A percentile compares a stretch with the other conserved stretches of the same genome.
phyloP scores from a whole-genome alignment of 139 green algal species.

The Coelastrella sp. region DNA sequence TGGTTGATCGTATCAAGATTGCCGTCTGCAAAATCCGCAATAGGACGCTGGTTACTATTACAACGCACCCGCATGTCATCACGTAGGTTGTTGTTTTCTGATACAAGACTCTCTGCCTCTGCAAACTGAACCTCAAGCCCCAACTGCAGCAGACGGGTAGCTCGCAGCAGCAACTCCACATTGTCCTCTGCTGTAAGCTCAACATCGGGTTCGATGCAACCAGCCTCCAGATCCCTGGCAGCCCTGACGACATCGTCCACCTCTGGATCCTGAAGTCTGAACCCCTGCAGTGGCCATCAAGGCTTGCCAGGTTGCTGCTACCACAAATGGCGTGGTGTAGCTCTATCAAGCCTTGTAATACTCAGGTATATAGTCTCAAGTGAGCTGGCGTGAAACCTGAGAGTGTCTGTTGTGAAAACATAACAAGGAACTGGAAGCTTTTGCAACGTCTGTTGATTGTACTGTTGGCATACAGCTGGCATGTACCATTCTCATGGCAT shows the following conservation, averaged over 20 bases:
- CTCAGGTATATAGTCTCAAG: too few species aligned
- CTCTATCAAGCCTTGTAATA: too few species aligned
- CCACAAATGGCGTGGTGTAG: too few species aligned
- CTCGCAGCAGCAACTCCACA: slow-evolving; percentile 45
- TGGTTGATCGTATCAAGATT: too few species aligned
- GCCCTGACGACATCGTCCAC: slow-evolving; percentile 45
- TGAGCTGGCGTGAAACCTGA: too few species aligned
- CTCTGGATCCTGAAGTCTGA: slow-evolving; percentile 46
- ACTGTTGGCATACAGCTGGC: background rate
- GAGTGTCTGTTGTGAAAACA: too few species aligned
- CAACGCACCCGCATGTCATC: slow-evolving; percentile 21
- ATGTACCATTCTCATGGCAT: slow-evolving; percentile 35
- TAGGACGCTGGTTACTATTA: background rate
- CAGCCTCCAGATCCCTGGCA: slow-evolving; percentile 40
- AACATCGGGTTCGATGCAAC: slow-evolving; percentile 11
- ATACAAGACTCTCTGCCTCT: slow-evolving; percentile 30
- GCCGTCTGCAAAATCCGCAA: too few species aligned
- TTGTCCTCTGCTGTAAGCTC: slow-evolving; percentile 41
- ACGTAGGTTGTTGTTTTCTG: slow-evolving; percentile 37
- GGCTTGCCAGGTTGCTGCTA: too few species aligned
- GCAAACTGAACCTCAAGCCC: slow-evolving; percentile 46
- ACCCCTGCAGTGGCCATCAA: slow-evolving; percentile 31
- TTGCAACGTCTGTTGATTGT: too few species aligned
- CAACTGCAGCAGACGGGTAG: slow-evolving; percentile 41
- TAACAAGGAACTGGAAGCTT: too few species aligned